A percentile compares a stretch with the other conserved stretches of the same genome.
phyloP scores from a whole-genome alignment of 2,329 filamentous ascomycete species.

The Aspergillus sp. region DNA sequence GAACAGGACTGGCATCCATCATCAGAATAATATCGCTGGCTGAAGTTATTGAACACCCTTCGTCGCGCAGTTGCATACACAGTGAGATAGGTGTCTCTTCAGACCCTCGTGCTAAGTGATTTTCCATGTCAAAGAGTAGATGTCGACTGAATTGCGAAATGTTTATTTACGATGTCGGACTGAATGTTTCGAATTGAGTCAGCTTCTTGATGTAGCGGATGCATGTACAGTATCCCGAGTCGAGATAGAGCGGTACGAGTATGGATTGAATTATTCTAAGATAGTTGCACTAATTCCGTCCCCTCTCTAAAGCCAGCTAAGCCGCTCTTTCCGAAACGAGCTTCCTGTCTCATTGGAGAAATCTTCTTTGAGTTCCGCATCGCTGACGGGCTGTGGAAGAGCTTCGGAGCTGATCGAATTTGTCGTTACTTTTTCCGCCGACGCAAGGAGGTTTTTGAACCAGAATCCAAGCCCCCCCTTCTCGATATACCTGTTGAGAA shows the following conservation, averaged over 20 bases:
- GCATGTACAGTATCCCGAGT: neutral
- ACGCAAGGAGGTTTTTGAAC: constrained; percentile 50
- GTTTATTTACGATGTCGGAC: neutral
- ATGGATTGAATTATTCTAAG: neutral
- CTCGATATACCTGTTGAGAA: constrained; percentile 67
- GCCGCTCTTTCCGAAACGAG: constrained; percentile 14
- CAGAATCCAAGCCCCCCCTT: constrained; percentile 73
- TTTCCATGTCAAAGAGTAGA: neutral
- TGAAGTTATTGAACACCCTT: too few relatives aligned
- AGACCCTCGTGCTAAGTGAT: neutral
- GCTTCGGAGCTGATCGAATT: neutral
- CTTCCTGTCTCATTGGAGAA: neutral
- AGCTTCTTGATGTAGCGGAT: neutral
- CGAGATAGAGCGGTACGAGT: neutral
- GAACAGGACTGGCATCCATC: neutral
- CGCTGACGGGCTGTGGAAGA: neutral
- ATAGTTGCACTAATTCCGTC: neutral
- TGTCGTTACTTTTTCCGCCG: constrained; percentile 21
- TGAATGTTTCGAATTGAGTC: neutral
- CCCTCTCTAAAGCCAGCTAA: constrained; percentile 24
- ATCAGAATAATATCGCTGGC: neutral
- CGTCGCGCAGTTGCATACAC: neutral
- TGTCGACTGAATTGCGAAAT: neutral
- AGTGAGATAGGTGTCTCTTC: neutral
- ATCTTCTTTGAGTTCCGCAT: constrained; percentile 5